These are phyloP conservation scores for Diplogelasinospora grovesii DNA, from an alignment of 495 filamentous ascomycete species.

Conservation along the genomic window DNA sequence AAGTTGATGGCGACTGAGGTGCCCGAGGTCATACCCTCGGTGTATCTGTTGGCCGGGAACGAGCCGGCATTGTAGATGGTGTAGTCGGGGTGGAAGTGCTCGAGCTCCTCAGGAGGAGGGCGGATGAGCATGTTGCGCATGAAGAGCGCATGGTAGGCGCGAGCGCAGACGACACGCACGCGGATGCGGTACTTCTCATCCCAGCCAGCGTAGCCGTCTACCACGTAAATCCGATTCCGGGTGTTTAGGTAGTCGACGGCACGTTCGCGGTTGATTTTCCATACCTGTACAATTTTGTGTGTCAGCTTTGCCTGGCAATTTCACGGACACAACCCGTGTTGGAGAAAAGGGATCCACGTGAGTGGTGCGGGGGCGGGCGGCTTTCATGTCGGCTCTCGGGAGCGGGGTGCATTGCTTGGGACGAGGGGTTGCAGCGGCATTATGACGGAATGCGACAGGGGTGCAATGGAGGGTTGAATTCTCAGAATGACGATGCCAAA, in stretches of 20 bases:
- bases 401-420: slow-evolving; percentile 30
- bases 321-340: background rate
- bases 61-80: slow-evolving; percentile 98
- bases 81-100: slow-evolving; percentile 98
- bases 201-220: slow-evolving; percentile 97
- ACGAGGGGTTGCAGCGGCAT: slow-evolving; percentile 16
- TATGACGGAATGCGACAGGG: slow-evolving; percentile 27
- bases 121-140: slow-evolving; percentile 99
- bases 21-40: slow-evolving; percentile 95
- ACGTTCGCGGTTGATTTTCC: slow-evolving; percentile 98
- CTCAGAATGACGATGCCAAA: slow-evolving; percentile 15
- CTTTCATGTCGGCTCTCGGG: slow-evolving; percentile 19
- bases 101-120: slow-evolving; percentile 78
- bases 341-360: slow-evolving; percentile 1
- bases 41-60: slow-evolving; percentile 98
- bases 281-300: slow-evolving; percentile 57
- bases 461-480: slow-evolving; percentile 2
- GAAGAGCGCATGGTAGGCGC: slow-evolving; percentile 99
- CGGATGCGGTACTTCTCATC: slow-evolving; percentile 96
- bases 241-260: slow-evolving; percentile 99
- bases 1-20: slow-evolving; percentile 74
- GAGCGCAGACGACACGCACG: slow-evolving; percentile 95
- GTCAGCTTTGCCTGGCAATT: background rate
- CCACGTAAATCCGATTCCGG: slow-evolving; percentile 94
- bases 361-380: slow-evolving; percentile 2